phyloP scores from a whole-genome alignment of 2,329 filamentous ascomycete species.

The Diplodia sapinea region DNA sequence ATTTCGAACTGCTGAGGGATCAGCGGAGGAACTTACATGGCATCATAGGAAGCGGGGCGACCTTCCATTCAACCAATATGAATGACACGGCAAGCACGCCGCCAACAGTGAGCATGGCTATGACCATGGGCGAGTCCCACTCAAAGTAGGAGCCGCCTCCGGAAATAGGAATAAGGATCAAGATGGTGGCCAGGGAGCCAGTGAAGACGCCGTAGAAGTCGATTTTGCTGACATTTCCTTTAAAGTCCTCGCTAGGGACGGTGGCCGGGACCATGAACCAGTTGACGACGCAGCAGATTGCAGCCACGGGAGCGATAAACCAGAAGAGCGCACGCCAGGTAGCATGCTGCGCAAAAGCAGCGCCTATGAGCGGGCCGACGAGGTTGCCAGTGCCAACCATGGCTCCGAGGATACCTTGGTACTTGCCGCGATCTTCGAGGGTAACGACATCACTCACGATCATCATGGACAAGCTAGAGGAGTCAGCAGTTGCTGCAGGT shows the following conservation, averaged over 20 bases:
- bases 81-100: conserved; percentile 56
- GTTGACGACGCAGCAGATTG: conserved; percentile 36
- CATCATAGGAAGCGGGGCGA: conserved; percentile 64
- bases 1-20: not conserved
- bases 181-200: conserved; percentile 62
- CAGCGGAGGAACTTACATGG: conserved; percentile 42
- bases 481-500: conserved; percentile 46
- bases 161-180: conserved; percentile 68
- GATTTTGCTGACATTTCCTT: conserved; percentile 60
- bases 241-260: conserved; percentile 54
- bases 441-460: conserved; percentile 60
- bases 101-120: conserved; percentile 63
- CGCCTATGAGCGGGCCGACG: conserved; percentile 43
- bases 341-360: conserved; percentile 41
- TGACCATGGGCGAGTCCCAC: conserved; percentile 63
- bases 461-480: conserved; percentile 52
- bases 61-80: conserved; percentile 61
- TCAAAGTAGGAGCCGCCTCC: conserved; percentile 64
- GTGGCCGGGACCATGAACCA: conserved; percentile 59
- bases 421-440: conserved; percentile 53
- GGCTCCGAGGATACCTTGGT: conserved; percentile 41
- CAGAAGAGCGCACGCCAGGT: conserved; percentile 58
- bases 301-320: conserved; percentile 45
- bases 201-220: conserved; percentile 65
- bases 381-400: conserved; percentile 40